Evolutionary conservation across 306 rosid species (phyloP), one percentile per base, ranked within the genome.

Genomic region (Notholithocarpus densiflorus): DNA sequence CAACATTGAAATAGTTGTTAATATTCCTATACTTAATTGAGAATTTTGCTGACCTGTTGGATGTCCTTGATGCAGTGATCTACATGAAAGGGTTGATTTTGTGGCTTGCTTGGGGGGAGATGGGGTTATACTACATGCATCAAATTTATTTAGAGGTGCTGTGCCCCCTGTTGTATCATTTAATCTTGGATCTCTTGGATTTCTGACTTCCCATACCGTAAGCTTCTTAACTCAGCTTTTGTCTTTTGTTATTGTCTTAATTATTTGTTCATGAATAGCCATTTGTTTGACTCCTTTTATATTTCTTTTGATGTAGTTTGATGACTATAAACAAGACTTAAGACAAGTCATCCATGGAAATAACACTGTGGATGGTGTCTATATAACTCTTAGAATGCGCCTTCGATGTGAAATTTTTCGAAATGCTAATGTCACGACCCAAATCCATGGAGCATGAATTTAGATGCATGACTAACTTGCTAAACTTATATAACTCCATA

Each of bases 101-200:
- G 99, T 95, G 81, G 97, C 98, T 27, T 95, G 98, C 83, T 88
- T 92, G 88, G 98, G 98, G 19, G 98, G 98, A 81, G 98, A 95
- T 84, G 98, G 98, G 70, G 99, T 95, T 81, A 93, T 95, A 81
- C 90, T 95, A 75, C 99, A 95, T 72, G 97, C 94, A 56, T 93
- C 99, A 79, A 95, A 95, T 88, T 83, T 93, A 78, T 95, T 95
- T 72, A 83, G 94, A 83, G 93, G 89, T 69, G 96, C 97, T 68
- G 90, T 95, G 62, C 99, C 99, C 34, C 99, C 98, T 19, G 93
- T 95, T 77, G 94, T 95, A 59, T 95, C 98, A 64, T 95, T 95
- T 82, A 95, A 91, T 87, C 99, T 95, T 74, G 99, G 99, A 43
- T 95, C 98, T 75, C 98, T 95, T 71, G 98, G 98, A 84, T 95